These are phyloP conservation scores for Psidium friedrichsthalianum DNA, from an alignment of 345 rosid genomes.

Conservation along the genomic window DNA sequence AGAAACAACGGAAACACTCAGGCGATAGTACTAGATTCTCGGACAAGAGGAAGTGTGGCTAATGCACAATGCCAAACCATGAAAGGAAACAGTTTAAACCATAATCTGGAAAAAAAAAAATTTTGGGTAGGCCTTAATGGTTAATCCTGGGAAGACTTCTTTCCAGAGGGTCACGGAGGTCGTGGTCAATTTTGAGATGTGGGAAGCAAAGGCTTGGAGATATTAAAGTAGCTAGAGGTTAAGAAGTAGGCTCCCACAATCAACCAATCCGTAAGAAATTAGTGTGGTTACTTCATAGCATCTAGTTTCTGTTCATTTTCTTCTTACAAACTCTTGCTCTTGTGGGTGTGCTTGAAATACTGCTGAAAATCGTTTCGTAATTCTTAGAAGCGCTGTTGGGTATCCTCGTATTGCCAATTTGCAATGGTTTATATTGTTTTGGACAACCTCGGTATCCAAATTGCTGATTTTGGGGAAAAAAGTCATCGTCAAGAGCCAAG, in stretches of 20 bases:
- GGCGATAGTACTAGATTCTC: background rate
- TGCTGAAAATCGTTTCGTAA: background rate
- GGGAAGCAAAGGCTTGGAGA: background rate
- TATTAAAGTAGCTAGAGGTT: background rate
- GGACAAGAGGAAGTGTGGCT: background rate
- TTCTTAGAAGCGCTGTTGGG: background rate
- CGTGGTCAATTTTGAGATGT: background rate
- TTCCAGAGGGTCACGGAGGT: background rate
- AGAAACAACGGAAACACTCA: background rate
- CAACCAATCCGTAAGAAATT: background rate
- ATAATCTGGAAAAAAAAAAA: background rate
- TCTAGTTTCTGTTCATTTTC: background rate
- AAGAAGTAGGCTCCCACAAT: background rate
- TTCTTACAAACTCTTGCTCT: background rate
- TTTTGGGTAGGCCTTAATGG: background rate
- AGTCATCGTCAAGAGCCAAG: background rate
- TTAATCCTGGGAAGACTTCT: background rate
- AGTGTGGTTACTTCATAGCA: background rate
- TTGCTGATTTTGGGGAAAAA: background rate
- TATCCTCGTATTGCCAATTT: background rate
- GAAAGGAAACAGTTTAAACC: background rate
- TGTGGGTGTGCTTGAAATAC: background rate
- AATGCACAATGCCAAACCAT: background rate
- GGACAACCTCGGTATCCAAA: background rate
- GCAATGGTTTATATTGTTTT: background rate